phyloP scores from a whole-genome alignment of 2,329 filamentous ascomycete species.

The Dissoconium aciculare region DNA sequence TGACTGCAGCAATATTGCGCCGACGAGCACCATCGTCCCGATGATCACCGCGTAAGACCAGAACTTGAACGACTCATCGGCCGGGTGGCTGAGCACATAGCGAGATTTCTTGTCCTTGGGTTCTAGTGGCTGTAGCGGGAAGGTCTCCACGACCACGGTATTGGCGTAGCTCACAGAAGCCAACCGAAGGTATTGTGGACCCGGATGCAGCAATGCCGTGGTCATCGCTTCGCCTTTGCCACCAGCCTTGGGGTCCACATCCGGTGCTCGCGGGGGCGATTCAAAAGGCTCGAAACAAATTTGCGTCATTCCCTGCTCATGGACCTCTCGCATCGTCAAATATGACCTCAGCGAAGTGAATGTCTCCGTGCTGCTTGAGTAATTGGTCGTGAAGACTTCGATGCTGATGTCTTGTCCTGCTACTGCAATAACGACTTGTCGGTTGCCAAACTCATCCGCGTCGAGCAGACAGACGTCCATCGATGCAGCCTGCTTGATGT shows the following conservation, averaged over 20 bases:
- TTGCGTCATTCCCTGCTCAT: conserved; percentile 45
- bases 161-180: conserved; percentile 72
- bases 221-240: conserved; percentile 9
- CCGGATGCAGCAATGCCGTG: conserved; percentile 15
- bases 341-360: conserved; percentile 36
- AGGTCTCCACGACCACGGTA: conserved; percentile 62
- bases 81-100: conserved; percentile 50
- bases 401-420: conserved; percentile 69
- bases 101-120: conserved; percentile 40
- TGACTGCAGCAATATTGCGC: conserved; percentile 47
- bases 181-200: conserved; percentile 53
- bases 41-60: conserved; percentile 42
- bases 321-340: conserved; percentile 39
- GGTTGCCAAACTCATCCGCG: conserved; percentile 43
- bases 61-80: conserved; percentile 39
- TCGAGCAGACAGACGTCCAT: conserved; percentile 61
- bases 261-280: conserved; percentile 22
- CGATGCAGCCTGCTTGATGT: conserved; percentile 59
- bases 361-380: conserved; percentile 36
- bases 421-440: conserved; percentile 68
- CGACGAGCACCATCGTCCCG: conserved; percentile 46
- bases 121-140: conserved; percentile 45
- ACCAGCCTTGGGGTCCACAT: conserved; percentile 9
- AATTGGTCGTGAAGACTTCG: conserved; percentile 62
- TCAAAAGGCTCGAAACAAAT: conserved; percentile 33